Base-by-base conservation (phyloP, 2,329 filamentous ascomycete genomes). In the Aureobasidium musti region DNA sequence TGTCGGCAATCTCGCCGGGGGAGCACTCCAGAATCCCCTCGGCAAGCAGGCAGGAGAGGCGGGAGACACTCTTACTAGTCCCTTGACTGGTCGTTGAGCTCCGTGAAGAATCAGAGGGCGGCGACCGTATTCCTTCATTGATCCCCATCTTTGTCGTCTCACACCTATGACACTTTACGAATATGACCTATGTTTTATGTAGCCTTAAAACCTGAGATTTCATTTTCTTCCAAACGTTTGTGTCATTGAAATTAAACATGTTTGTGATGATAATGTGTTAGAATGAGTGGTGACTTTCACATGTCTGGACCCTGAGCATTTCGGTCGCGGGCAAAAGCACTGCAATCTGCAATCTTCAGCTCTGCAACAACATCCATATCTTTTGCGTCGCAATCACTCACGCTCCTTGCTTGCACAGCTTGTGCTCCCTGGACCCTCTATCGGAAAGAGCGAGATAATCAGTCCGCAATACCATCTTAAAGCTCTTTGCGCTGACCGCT, bases 11-110 rank as follows among this genome's bases (percentile, higher is more conserved):
- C 64, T 72, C 13, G 67, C 68, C 28, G 76, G 77, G 39, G 74
- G 74, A 21, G 71, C 67, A 10, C 47, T 77, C 54, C 74, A 78
- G 71, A 79, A 79, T 66, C 76, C 76, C 2, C 67, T 77, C n/a
- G 77, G 76, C 28, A 74, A 77, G 67, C 11, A 65, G 28, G 66
- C 43, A 33, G 67, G 67, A 19, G 23, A 69, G 5, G 37, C 33
- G 30, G 64, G 59, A 21, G 68, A 69, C 43, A 47, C 43, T 17
- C 52, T 67, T 21, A 69, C 68, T 17, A 65, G 57, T 37, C 68
- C 68, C 13, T 21, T 69, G 17, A 69, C 68, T 47, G 67, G 68
- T 33, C 67, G 68, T 35, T 64, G 66, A 67, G 72, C 50, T n/a
- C n/a, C n/a, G n/a, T n/a, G n/a, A n/a, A n/a, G n/a, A n/a, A n/a